Percentiles rank a stretch among this genome's conserved stretches.
These are phyloP conservation scores for Rubia balearica DNA, from an alignment of 305 asterid genomes.

Conservation along the genomic window DNA sequence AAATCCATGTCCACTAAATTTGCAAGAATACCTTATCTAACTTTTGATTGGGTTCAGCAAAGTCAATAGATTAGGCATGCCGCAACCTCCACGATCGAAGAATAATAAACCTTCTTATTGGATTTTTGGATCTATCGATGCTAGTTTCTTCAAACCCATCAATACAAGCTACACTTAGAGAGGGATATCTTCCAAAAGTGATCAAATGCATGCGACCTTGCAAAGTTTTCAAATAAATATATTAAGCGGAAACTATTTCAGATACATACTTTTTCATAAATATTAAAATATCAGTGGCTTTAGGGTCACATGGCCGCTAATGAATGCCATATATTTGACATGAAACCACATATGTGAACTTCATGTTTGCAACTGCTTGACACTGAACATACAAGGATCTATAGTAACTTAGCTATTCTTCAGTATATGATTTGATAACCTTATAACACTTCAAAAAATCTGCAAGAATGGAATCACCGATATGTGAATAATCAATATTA, in stretches of 20 bases:
- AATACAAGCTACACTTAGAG: slow-evolving; percentile 90
- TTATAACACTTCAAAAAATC: slow-evolving; percentile 93
- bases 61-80: slow-evolving; percentile 73
- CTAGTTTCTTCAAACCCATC: slow-evolving; percentile 87
- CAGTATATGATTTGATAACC: slow-evolving; percentile 57
- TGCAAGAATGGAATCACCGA: slow-evolving; percentile 30
- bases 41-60: slow-evolving; percentile 82
- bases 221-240: slow-evolving; percentile 5
- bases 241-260: slow-evolving; percentile 12
- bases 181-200: slow-evolving; percentile 74
- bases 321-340: slow-evolving; percentile 90
- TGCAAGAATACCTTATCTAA: slow-evolving; percentile 68
- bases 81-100: slow-evolving; percentile 85
- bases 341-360: slow-evolving; percentile 89
- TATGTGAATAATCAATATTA: slow-evolving; percentile 12
- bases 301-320: slow-evolving; percentile 77
- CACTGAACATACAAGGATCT: slow-evolving; percentile 76
- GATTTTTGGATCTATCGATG: slow-evolving; percentile 49
- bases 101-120: slow-evolving; percentile 79
- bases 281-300: slow-evolving; percentile 75
- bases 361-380: slow-evolving; percentile 94
- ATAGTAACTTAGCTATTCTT: slow-evolving; percentile 57
- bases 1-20: not conserved
- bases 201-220: slow-evolving; percentile 21
- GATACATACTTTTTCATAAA: slow-evolving; percentile 79